Base-by-base conservation (phyloP, 805 yeast species). In the Priceomyces carsonii region DNA sequence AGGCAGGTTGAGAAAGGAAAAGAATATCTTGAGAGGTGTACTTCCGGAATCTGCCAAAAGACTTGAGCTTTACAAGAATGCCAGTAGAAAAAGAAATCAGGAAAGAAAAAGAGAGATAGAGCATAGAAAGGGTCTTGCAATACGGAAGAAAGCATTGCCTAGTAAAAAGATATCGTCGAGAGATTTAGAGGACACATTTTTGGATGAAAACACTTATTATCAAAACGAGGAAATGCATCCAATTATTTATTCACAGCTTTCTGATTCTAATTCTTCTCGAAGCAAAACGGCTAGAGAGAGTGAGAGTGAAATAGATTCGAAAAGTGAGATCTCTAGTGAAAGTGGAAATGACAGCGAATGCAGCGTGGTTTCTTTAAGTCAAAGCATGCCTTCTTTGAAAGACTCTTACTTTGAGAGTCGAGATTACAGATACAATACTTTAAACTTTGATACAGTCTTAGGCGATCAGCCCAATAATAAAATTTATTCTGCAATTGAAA, bases 21-120 rank as follows among this genome's bases (percentile, higher is more conserved):
- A 51, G 29, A 54, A 51, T 25, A 54, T 63, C 8, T 44, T 66
- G 5, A 40, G 53, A 19, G 73, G 73, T 0, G 63, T 59, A 1
- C 45, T 66, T 9, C 73, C 73, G 0, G 71, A 65, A 34, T 66
- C 71, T 3, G 64, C 69, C 4, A 65, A 59, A 37, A 39, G 68
- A 15, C 44, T 63, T 6, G 50, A 45, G 5, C 42, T 55, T 9
- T 63, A 51, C 30, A 51, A 51, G 26, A 38, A 42, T 17, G 45
- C 26, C 22, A 40, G 39, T 12, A 42, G 38, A 12, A 26, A 22
- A 13, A 38, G 24, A 17, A 27, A 20, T 8, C 16, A 34, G 22
- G n/a, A 24, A 22, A 38, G 34, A 19, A 10, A 33, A 8, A 23
- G 36, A 29, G 25, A 19, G 29, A 4, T 36, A 6, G 55, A 53